Base-by-base conservation (phyloP, 441 rosid genomes). In the Pelargonium fulgidum region DNA sequence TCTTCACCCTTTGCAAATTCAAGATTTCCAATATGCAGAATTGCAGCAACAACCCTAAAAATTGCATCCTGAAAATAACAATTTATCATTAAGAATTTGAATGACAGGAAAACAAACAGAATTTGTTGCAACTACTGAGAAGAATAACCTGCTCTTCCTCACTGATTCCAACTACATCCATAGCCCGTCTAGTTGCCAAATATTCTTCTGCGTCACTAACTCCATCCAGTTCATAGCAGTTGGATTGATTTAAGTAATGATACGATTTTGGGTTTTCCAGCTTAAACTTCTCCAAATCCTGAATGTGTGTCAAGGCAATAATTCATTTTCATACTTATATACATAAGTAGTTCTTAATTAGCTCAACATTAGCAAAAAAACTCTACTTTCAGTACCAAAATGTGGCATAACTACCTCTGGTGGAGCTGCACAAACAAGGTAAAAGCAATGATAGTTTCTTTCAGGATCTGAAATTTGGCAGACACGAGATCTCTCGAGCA, bases 401-500 rank as follows among this genome's bases (percentile, higher is more conserved):
- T 65, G 48, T 36, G 68, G 73, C 72, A 78, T 72, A 75, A 81
- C 70, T 82, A 94, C 99, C 98, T 94, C 99, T 22, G 81, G 89
- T 16, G 98, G 98, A 62, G 98, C 97, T 52, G 98, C 89, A 85
- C 99, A 94, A 24, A 94, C 90, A 69, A 92, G 89, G 83, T 94
- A 94, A 83, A 94, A 94, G 74, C 98, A 92, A 65, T 94, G 99
- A 72, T 94, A 94, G 78, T 92, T 94, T 85, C 99, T 90, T 82
- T 95, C 99, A 77, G 99, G 99, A 77, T 86, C 84, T 69, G 97
- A 90, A 80, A 92, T 82, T 84, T 95, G 98, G 89, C 99, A 95
- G 77, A 95, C 99, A 74, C 98, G 98, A 75, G 99, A 95, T 72
- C 99, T 87, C 83, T 95, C 99, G 61, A 95, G 91, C 85, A 95